These are phyloP conservation scores for Neonectria magnoliae DNA, from an alignment of 2,329 filamentous ascomycete genomes.

Conservation along the genomic window DNA sequence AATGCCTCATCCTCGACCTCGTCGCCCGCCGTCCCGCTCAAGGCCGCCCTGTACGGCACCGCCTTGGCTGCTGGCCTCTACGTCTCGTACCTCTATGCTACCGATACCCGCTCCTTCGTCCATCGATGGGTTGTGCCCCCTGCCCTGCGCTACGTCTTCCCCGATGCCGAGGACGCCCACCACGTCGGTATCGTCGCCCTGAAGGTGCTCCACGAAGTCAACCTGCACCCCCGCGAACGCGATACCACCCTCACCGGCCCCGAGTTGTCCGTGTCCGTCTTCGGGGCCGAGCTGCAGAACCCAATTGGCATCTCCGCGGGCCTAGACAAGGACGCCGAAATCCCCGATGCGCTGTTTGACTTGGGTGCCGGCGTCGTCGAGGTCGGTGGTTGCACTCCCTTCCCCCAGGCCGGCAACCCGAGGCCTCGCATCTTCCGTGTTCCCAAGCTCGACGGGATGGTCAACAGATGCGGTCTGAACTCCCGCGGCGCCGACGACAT, in stretches of 20 bases:
- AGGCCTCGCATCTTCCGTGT: slow-evolving; percentile 89
- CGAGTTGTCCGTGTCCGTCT: slow-evolving; percentile 64
- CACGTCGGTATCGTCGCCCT: slow-evolving; percentile 78
- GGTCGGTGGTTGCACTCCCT: slow-evolving; percentile 88
- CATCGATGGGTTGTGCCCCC: slow-evolving; percentile 76
- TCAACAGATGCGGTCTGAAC: slow-evolving; percentile 97
- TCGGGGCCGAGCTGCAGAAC: slow-evolving; percentile 80
- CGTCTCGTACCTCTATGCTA: slow-evolving; percentile 73
- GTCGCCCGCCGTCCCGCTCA: slow-evolving; percentile 43
- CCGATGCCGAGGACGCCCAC: slow-evolving; percentile 93
- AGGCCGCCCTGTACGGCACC: slow-evolving; percentile 53
- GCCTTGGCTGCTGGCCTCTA: slow-evolving; percentile 54
- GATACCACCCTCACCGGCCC: slow-evolving; percentile 52
- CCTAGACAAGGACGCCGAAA: slow-evolving; percentile 92
- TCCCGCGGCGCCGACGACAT: slow-evolving; percentile 89
- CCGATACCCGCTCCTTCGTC: slow-evolving; percentile 76
- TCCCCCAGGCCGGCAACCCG: slow-evolving; percentile 88
- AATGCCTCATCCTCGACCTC: slow-evolving; percentile 49
- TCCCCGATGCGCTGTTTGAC: slow-evolving; percentile 85
- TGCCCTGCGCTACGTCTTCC: slow-evolving; percentile 70
- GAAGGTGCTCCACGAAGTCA: slow-evolving; percentile 76
- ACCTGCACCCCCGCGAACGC: slow-evolving; percentile 85
- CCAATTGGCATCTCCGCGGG: slow-evolving; percentile 96
- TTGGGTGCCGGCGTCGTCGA: slow-evolving; percentile 89
- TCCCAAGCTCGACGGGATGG: slow-evolving; percentile 83